Evolutionary conservation across 305 asterid species (phyloP), one percentile per base, ranked within the genome.

Genomic region (Plantago lanceolata): DNA sequence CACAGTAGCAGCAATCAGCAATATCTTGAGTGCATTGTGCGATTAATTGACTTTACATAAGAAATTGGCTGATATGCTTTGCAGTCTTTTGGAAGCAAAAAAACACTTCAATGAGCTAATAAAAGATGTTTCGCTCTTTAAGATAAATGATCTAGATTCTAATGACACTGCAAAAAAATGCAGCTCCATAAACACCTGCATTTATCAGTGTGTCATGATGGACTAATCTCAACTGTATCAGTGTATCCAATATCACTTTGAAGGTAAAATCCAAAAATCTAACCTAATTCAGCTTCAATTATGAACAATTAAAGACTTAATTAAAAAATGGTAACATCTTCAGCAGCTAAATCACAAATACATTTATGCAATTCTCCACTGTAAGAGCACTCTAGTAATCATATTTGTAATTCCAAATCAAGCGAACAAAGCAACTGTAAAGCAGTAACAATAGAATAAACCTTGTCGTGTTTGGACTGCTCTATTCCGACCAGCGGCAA

Each of bases 401-500:
- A 33, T 48, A 61, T 31, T 33, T 11, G 63, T 31, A 44, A 19
- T 19, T 24, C 64, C 45, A 55, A 48, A 59, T 8, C 13, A 0
- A 13, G 50, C 9, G 15, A 45, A 60, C 1, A 13, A 15, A 26
- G 37, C 24, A 24, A 64, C 59, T 9, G 35, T 26, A 5, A 29
- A 26, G 17, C 19, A 15, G 68, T 50, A n/a, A 33, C 15, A 66
- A 51, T 8, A 60, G 65, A 66, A 51, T 4, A 35, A 9, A 78
- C 94, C 87, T 79, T 70, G 8, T 73, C 70, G 29, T 77, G 63
- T 67, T 71, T 65, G 73, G 74, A 28, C 57, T 72, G 61, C 56
- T 76, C 73, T 7, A 68, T 73, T 59, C 72, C 44, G 6, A 77
- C 70, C 31, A 73, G 71, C 56, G 82, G 86, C 57, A 58, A 57